These are phyloP conservation scores for Coemansia sp. DNA, from an alignment of 192 early-diverging fungal species.

Conservation along the genomic window DNA sequence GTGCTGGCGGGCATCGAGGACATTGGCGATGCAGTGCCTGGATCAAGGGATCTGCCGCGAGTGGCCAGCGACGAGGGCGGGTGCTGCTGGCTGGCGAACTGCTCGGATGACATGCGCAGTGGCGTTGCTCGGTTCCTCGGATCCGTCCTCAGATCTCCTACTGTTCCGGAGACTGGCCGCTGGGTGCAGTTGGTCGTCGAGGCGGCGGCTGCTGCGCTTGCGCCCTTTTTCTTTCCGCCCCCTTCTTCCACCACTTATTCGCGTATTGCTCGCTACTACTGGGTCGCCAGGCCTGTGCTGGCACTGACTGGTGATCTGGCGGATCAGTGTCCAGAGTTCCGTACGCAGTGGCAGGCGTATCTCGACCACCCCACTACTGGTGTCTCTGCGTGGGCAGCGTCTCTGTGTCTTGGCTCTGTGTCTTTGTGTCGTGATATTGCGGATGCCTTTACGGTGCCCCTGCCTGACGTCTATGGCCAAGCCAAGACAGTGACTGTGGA, in stretches of 20 bases:
- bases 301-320: neutral
- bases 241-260: neutral
- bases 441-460: neutral
- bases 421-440: neutral
- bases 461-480: neutral
- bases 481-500: too few species aligned
- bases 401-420: neutral
- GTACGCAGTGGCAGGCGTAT: neutral
- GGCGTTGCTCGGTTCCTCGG: constrained; percentile 15
- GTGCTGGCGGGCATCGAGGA: constrained; percentile 40
- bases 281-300: constrained; percentile 13
- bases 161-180: neutral
- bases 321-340: neutral
- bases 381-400: neutral
- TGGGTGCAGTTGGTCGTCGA: constrained; percentile 2
- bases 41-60: constrained; percentile 16
- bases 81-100: constrained; percentile 39
- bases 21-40: constrained; percentile 17
- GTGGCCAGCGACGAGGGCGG: constrained; percentile 35
- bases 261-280: constrained; percentile 14
- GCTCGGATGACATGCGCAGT: neutral
- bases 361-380: neutral
- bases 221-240: neutral
- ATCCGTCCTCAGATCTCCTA: neutral
- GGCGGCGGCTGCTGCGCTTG: neutral